A percentile compares a stretch with the other conserved stretches of the same genome.
Evolutionary conservation across 1,139 yeast species (phyloP).

Genomic region (Candida sp.): DNA sequence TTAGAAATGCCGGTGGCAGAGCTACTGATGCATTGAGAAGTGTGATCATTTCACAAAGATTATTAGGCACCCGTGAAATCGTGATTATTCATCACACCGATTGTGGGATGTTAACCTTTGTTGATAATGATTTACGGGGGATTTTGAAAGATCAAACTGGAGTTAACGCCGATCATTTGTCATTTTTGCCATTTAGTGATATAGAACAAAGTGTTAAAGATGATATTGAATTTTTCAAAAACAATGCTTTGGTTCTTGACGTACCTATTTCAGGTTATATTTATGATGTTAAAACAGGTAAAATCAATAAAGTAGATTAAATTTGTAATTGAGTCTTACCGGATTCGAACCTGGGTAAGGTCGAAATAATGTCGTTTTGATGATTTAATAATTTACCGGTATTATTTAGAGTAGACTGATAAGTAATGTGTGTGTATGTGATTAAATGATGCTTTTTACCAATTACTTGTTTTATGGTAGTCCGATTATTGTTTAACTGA

Average conservation of each 20-base stretch:
- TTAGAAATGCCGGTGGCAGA: constrained; percentile 45
- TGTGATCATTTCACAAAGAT: constrained; percentile 30
- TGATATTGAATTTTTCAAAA: constrained; percentile 26
- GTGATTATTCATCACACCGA: constrained; percentile 40
- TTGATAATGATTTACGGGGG: constrained; percentile 22
- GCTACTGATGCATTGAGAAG: constrained; percentile 38
- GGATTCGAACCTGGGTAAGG: background rate
- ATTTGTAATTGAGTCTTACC: background rate
- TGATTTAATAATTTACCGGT: too few species aligned
- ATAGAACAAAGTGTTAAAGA: constrained; percentile 31
- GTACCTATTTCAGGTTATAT: constrained; percentile 35
- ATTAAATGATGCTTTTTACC: too few species aligned
- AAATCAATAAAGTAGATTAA: constrained; percentile 16
- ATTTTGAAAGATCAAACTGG: constrained; percentile 26
- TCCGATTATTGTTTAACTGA: too few species aligned
- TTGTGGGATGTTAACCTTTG: constrained; percentile 42
- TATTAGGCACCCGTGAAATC: constrained; percentile 36
- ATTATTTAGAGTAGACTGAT: background rate
- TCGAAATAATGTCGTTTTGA: too few species aligned
- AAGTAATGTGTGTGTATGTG: background rate
- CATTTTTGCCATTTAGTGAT: constrained; percentile 32
- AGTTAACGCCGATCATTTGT: constrained; percentile 21
- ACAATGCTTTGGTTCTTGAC: constrained; percentile 21
- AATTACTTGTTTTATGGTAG: too few species aligned
- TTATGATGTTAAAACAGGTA: constrained; percentile 36